Percentiles rank a stretch among this genome's conserved stretches.
These are phyloP conservation scores for Neurospora hispaniola DNA, from an alignment of 495 filamentous ascomycete species.

Conservation along the genomic window DNA sequence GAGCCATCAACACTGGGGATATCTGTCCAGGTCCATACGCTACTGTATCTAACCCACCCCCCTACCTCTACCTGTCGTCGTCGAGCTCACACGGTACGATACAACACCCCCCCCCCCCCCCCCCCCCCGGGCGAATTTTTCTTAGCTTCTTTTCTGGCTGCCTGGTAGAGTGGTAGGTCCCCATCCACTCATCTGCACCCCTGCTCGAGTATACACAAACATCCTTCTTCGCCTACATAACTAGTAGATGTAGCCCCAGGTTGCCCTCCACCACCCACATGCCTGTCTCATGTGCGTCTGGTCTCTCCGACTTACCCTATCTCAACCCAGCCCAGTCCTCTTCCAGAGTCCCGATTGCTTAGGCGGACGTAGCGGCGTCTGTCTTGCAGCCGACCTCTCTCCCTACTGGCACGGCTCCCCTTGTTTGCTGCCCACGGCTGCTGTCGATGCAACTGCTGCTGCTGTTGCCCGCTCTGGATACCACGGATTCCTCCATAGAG, in stretches of 20 bases:
- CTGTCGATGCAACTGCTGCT: slow-evolving; percentile 8
- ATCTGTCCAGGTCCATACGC: neutral
- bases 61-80: slow-evolving; percentile 9
- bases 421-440: slow-evolving; percentile 20
- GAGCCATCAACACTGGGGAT: neutral
- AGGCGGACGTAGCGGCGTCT: slow-evolving; percentile 15
- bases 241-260: slow-evolving; percentile 21
- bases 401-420: slow-evolving; percentile 18
- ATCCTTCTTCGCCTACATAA: slow-evolving; percentile 14
- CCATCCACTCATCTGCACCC: slow-evolving; percentile 12
- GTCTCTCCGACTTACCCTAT: slow-evolving; percentile 9
- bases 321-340: slow-evolving; percentile 7
- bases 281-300: slow-evolving; percentile 20
- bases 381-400: slow-evolving; percentile 20
- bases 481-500: neutral
- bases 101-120: slow-evolving; percentile 10
- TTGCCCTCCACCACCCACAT: slow-evolving; percentile 17
- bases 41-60: neutral
- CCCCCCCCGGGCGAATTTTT: neutral
- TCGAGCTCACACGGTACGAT: neutral
- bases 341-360: slow-evolving; percentile 19
- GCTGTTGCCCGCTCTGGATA: slow-evolving; percentile 11
- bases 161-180: neutral
- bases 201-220: slow-evolving; percentile 18
- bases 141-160: neutral